phyloP scores from a whole-genome alignment of 208 protist species.

The Acanthamoeba triangularis region DNA sequence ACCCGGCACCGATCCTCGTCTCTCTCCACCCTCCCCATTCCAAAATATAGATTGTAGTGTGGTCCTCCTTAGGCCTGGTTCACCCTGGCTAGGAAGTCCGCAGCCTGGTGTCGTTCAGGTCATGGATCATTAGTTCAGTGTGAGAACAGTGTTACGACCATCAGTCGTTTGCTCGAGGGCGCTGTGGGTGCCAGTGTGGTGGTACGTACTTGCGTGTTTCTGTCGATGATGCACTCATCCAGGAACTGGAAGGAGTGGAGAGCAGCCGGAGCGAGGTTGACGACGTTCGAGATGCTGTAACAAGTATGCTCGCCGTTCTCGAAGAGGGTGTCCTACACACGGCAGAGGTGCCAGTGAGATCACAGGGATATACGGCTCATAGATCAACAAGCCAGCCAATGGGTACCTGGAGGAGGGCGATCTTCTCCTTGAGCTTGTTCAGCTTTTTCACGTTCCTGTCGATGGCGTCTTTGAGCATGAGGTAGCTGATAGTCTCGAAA shows the following conservation, averaged over 20 bases:
- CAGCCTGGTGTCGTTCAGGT: not conserved
- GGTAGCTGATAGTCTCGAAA: constrained; percentile 35
- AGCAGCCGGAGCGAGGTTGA: constrained; percentile 57
- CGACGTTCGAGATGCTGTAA: not conserved
- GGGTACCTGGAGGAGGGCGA: not conserved
- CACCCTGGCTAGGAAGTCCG: not conserved
- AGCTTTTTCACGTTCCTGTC: constrained; percentile 42
- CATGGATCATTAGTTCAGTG: too few species aligned
- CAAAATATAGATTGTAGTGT: too few species aligned
- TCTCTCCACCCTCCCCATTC: too few species aligned
- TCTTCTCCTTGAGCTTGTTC: not conserved
- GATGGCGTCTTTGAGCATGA: constrained; percentile 68
- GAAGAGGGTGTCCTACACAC: not conserved
- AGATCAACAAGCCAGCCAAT: too few species aligned
- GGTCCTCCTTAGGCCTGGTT: not conserved
- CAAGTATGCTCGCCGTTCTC: not conserved
- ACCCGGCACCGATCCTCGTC: not conserved
- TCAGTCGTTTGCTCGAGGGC: too few species aligned
- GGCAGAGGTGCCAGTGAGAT: not conserved
- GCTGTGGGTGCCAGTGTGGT: too few species aligned
- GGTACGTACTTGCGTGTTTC: constrained; percentile 10
- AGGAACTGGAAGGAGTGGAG: constrained; percentile 70
- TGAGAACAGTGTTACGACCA: too few species aligned
- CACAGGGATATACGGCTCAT: too few species aligned
- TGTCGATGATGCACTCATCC: constrained; percentile 47